Conservation (phyloP, 345 rosid genomes). For the Eucalyptus curtisii region DNA sequence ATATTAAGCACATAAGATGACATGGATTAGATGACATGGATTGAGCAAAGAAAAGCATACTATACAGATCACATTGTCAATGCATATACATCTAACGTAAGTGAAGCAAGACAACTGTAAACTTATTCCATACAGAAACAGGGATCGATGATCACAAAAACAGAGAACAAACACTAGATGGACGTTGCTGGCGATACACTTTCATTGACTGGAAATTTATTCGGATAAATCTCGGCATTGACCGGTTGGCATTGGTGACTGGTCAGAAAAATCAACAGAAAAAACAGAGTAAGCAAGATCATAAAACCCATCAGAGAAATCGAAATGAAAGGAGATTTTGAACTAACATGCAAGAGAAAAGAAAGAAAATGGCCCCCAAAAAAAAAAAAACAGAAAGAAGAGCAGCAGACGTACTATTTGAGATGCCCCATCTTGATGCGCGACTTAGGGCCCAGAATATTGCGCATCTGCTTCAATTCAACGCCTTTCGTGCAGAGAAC, state of each 20-base stretch:
- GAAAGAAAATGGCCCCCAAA: too few species aligned
- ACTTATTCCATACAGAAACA: background rate
- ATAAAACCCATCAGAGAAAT: too few species aligned
- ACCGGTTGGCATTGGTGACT: background rate
- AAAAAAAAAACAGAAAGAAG: too few species aligned
- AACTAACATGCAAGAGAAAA: background rate
- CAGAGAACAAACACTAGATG: background rate
- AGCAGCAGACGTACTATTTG: background rate
- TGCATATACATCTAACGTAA: background rate
- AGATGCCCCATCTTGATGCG: background rate
- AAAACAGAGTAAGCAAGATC: too few species aligned
- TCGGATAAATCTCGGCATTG: background rate
- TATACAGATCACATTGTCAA: background rate
- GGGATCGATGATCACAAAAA: background rate
- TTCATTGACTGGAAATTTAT: background rate
- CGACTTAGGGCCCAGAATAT: background rate
- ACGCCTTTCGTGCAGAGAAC: background rate
- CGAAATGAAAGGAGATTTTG: background rate
- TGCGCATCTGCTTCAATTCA: background rate
- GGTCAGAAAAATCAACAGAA: background rate
- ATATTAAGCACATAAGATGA: too few species aligned
- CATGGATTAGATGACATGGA: too few species aligned
- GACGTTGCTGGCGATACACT: background rate
- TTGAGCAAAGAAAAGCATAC: too few species aligned
- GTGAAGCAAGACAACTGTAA: background rate